Conservation (phyloP, 2,329 filamentous ascomycete species). For the Mycocentrospora acerina region DNA sequence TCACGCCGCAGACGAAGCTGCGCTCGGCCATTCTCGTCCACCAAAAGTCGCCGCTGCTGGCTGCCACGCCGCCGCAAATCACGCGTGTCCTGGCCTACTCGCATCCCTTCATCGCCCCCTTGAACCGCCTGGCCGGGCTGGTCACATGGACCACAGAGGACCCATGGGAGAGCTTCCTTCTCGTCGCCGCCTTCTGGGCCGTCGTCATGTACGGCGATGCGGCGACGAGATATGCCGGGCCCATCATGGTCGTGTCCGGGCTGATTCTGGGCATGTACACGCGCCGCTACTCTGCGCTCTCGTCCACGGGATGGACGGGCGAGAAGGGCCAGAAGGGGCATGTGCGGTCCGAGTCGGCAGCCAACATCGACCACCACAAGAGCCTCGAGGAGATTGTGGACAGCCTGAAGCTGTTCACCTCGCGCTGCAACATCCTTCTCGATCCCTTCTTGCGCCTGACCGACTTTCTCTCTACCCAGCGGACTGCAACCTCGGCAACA, state of each 20-base stretch:
- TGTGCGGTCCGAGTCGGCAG: constrained; percentile 53
- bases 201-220: constrained; percentile 81
- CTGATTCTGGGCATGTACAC: constrained; percentile 93
- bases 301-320: constrained; percentile 76
- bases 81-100: constrained; percentile 93
- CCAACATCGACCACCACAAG: constrained; percentile 81
- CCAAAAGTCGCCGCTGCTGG: constrained; percentile 89
- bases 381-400: constrained; percentile 97
- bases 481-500: constrained; percentile 86
- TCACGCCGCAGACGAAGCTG: constrained; percentile 69
- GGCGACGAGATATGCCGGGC: constrained; percentile 78
- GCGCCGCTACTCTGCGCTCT: constrained; percentile 83
- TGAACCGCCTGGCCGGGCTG: constrained; percentile 82
- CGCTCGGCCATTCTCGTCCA: constrained; percentile 92
- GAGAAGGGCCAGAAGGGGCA: constrained; percentile 59
- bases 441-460: constrained; percentile 87
- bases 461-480: constrained; percentile 89
- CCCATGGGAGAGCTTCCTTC: constrained; percentile 93
- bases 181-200: constrained; percentile 85
- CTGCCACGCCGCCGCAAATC: constrained; percentile 91
- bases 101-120: constrained; percentile 85
- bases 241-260: constrained; percentile 74
- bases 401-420: constrained; percentile 85
- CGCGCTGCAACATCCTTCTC: constrained; percentile 85
- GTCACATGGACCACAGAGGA: constrained; percentile 93